Percentiles rank a stretch among this genome's conserved stretches.
phyloP scores from a whole-genome alignment of 2,329 filamentous ascomycete genomes.

The Dothistroma septosporum region DNA sequence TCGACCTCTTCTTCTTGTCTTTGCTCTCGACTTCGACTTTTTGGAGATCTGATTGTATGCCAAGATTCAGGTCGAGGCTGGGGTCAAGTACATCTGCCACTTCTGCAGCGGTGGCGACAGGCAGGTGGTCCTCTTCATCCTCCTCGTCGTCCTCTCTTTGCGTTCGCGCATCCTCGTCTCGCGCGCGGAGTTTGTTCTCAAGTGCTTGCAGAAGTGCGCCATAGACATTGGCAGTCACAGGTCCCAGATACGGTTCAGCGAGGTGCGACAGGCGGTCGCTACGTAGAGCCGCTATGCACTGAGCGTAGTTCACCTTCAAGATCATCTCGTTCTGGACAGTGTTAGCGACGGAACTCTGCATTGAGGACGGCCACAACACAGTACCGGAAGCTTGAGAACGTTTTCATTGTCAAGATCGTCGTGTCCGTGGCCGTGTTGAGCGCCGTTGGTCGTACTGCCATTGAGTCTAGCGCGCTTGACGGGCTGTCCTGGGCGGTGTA shows the following conservation, averaged over 20 bases:
- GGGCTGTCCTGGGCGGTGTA: constrained; percentile 23
- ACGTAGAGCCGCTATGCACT: constrained; percentile 75
- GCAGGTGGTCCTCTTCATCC: constrained; percentile 37
- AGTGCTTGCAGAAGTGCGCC: constrained; percentile 65
- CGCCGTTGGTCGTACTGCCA: constrained; percentile 31
- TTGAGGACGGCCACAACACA: constrained; percentile 23
- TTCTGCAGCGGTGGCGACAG: constrained; percentile 40
- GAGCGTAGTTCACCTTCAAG: constrained; percentile 78
- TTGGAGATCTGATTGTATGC: constrained; percentile 22
- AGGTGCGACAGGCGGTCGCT: constrained; percentile 73
- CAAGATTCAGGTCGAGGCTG: constrained; percentile 37
- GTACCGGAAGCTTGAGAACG: constrained; percentile 35
- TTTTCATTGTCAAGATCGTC: constrained; percentile 23
- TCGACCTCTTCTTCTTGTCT: constrained; percentile 25
- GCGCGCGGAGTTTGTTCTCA: constrained; percentile 64
- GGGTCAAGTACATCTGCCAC: constrained; percentile 41
- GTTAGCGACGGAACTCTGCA: constrained; percentile 25
- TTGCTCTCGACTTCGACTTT: constrained; percentile 26
- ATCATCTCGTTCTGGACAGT: constrained; percentile 61
- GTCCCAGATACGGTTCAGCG: constrained; percentile 65
- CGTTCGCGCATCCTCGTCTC: constrained; percentile 53
- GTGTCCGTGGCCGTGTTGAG: constrained; percentile 26
- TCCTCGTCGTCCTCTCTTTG: constrained; percentile 44
- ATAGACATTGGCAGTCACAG: constrained; percentile 74
- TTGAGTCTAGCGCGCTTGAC: constrained; percentile 35